Conservation (phyloP, 495 filamentous ascomycete species). For the Aspergillus sclerotioniger region DNA sequence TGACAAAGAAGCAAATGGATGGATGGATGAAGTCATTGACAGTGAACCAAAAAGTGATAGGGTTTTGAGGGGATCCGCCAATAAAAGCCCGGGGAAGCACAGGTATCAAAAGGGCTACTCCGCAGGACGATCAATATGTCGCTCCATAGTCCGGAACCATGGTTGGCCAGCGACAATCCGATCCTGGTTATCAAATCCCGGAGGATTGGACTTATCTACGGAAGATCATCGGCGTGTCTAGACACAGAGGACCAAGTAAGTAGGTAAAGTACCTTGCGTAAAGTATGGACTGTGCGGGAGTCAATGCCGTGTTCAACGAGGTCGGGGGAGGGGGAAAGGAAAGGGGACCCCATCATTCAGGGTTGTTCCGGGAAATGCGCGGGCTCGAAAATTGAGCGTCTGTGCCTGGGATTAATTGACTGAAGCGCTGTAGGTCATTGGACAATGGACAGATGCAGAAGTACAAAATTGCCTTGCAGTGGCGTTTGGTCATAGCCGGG, state of each 20-base stretch:
- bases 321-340: neutral
- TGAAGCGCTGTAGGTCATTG: neutral
- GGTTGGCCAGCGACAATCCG: neutral
- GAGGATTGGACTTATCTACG: constrained; percentile 9
- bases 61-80: neutral
- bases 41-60: neutral
- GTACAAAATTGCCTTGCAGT: neutral
- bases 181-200: constrained; percentile 7
- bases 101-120: neutral
- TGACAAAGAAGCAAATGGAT: neutral
- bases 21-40: neutral
- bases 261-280: constrained; percentile 6
- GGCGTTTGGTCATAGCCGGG: neutral
- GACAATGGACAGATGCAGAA: neutral
- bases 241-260: neutral
- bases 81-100: neutral
- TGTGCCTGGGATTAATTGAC: neutral
- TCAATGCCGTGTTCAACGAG: neutral
- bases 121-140: neutral
- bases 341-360: neutral
- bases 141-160: neutral
- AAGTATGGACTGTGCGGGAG: constrained; percentile 3
- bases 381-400: neutral
- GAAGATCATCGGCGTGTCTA: constrained; percentile 11
- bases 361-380: neutral